Evolutionary conservation across 1,139 yeast species (phyloP), one percentile per base, ranked within the genome.

Genomic region (Blastobotrys apis): DNA sequence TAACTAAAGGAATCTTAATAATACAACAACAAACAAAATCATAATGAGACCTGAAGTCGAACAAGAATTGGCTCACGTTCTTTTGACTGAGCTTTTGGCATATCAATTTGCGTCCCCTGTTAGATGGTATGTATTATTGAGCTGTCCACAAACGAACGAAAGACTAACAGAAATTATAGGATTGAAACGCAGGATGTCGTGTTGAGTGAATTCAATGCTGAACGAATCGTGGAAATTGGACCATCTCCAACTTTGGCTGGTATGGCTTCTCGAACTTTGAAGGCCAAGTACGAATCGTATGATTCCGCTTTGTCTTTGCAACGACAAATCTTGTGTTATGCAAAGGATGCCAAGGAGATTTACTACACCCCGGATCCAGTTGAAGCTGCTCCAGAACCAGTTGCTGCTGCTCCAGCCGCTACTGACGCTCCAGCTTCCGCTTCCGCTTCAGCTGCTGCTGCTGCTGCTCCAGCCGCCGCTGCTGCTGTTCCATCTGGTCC

Each of bases 71-170:
- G 94, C 98, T 55, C 97, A 92, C 67, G 83, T 88, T 53, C 77
- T 92, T 57, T 77, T 92, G 66, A 88, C 97, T 21, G 98, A 92
- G 77, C 80, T 92, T 59, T 77, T 92, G 71, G 97, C 98, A 41
- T 92, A 90, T 72, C 99, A 92, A 70, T 92, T 92, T 64, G 98
- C 99, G 38, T 90, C 97, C 52, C 98, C 99, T 39, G 99, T 92
- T 55, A 82, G 97, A 77, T 92, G 99, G 97, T 65, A 60, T 25
- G 68, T 29, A 8, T 17, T 20, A 31, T 29, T n/a, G n/a, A n/a
- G n/a, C n/a, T n/a, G n/a, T n/a, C n/a, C n/a, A 40, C n/a, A 21
- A 5, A 4, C 20, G 3, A 10, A 10, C 12, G 22, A 4, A 27
- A n/a, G n/a, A 21, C 44, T 39, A 40, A 41, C 44, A 32, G 20